Conservation (phyloP, 257 asterid genomes). For the Leptodermis oblonga region DNA sequence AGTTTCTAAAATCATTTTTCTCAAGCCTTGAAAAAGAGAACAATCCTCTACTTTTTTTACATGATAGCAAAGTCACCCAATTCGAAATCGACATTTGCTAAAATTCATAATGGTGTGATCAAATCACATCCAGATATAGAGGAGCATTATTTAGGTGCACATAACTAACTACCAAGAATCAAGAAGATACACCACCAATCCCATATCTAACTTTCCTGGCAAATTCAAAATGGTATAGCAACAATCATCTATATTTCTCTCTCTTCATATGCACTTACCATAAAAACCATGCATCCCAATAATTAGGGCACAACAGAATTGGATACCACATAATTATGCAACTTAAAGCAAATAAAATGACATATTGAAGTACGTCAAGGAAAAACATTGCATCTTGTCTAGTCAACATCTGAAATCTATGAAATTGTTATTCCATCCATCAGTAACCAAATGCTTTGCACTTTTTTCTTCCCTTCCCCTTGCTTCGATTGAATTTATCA, state of each 20-base stretch:
- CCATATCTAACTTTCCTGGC: not conserved
- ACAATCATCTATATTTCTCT: not conserved
- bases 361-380: not conserved
- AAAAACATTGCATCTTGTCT: not conserved
- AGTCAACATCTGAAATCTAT: not conserved
- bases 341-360: not conserved
- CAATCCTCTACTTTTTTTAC: not conserved
- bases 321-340: not conserved
- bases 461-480: not conserved
- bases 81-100: not conserved
- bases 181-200: not conserved
- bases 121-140: not conserved
- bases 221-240: not conserved
- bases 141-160: not conserved
- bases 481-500: slow-evolving; percentile 1
- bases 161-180: not conserved
- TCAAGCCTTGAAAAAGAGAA: not conserved
- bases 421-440: not conserved
- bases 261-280: not conserved
- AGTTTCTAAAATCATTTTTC: not conserved
- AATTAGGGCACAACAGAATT: not conserved
- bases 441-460: not conserved
- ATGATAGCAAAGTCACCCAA: not conserved
- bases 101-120: not conserved
- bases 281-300: not conserved